Conservation (phyloP, 768 basidiomycete species). For the Pleurotus giganteus region DNA sequence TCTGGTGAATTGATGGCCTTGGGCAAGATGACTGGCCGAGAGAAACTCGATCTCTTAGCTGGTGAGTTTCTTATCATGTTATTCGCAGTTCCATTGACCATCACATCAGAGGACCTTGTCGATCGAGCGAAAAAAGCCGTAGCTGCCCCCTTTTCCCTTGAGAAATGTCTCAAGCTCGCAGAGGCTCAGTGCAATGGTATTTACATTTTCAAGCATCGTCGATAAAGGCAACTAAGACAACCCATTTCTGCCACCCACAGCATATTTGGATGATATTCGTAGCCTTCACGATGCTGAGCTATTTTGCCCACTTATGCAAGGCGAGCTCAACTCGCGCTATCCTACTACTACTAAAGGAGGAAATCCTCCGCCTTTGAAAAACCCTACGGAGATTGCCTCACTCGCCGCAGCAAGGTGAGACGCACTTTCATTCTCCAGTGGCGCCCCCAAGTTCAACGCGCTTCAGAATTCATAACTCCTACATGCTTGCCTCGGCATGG, state of each 20-base stretch:
- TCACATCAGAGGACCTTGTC: constrained; percentile 60
- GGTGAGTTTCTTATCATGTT: constrained; percentile 41
- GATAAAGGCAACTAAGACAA: neutral
- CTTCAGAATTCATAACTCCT: constrained; percentile 74
- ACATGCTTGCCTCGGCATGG: constrained; percentile 84
- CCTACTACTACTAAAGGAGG: constrained; percentile 27
- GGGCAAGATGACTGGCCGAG: constrained; percentile 67
- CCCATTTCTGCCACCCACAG: constrained; percentile 28
- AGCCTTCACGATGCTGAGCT: constrained; percentile 63
- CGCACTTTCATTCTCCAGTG: constrained; percentile 1
- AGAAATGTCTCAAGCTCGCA: constrained; percentile 63
- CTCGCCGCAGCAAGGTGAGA: constrained; percentile 58
- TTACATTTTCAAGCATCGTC: neutral
- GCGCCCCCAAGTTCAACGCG: neutral
- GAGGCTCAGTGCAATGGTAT: constrained; percentile 72
- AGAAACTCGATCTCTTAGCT: constrained; percentile 77
- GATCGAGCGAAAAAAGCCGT: constrained; percentile 57
- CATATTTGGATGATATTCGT: constrained; percentile 67
- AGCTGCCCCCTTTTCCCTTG: constrained; percentile 61
- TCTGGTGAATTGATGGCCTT: constrained; percentile 62
- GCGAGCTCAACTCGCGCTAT: constrained; percentile 53
- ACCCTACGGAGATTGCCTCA: constrained; percentile 53
- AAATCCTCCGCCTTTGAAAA: constrained; percentile 26
- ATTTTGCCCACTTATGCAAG: constrained; percentile 56
- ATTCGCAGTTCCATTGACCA: constrained; percentile 14